A percentile compares a stretch with the other conserved stretches of the same genome.
Evolutionary conservation across 441 rosid genomes (phyloP).

Genomic region (Bocquillonia castaneifolia): DNA sequence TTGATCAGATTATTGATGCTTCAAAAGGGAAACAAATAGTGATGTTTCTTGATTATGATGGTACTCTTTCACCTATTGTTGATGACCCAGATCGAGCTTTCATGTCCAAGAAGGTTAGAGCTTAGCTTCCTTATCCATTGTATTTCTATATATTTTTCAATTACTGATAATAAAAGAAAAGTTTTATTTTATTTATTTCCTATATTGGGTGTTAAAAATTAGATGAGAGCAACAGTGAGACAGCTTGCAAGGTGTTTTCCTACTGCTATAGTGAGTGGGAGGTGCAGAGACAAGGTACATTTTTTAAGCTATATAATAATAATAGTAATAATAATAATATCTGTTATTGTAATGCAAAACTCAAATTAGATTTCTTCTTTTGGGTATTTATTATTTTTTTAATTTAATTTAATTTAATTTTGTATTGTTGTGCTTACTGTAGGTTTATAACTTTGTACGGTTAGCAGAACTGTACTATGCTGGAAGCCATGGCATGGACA

Average conservation of each 20-base stretch:
- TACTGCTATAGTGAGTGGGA: conserved; percentile 88
- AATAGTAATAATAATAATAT: too few relatives aligned
- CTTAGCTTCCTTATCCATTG: not conserved
- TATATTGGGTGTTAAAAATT: too few relatives aligned
- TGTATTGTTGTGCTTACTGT: not conserved
- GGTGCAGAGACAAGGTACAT: conserved; percentile 91
- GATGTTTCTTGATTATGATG: conserved; percentile 90
- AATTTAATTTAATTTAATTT: not conserved
- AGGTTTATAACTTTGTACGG: conserved; percentile 83
- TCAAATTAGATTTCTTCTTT: not conserved
- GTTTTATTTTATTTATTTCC: not conserved
- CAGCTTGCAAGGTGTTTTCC: conserved; percentile 65
- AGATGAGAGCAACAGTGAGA: conserved; percentile 86
- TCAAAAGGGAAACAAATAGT: conserved; percentile 79
- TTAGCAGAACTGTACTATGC: conserved; percentile 86
- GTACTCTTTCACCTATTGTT: conserved; percentile 92
- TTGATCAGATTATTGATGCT: conserved; percentile 60
- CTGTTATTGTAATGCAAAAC: too few relatives aligned
- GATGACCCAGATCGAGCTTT: conserved; percentile 85
- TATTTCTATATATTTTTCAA: not conserved
- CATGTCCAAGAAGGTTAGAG: conserved; percentile 73
- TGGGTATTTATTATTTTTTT: too few relatives aligned
- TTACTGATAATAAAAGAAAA: not conserved
- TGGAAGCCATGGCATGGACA: conserved; percentile 99
- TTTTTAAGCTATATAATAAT: not conserved